Base-by-base conservation (phyloP, 768 basidiomycete species). In the Kwoniella heveanensis region DNA sequence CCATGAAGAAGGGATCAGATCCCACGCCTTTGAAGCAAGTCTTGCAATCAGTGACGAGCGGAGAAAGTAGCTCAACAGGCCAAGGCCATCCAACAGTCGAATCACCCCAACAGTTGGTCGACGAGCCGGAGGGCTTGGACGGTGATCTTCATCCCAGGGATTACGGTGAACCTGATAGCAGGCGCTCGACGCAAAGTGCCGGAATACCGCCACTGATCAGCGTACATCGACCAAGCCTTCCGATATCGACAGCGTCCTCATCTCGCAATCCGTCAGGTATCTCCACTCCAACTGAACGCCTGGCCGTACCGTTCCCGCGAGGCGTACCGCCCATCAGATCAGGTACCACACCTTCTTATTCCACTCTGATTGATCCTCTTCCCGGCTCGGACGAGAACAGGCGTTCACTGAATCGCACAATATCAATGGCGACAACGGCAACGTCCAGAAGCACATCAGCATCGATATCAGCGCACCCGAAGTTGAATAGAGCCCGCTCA, bases 21-120 rank as follows among this genome's bases (percentile, higher is more conserved):
- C 70, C 73, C 7, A 75, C 73, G 13, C 73, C 73, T 2, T 57
- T 75, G 0, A 64, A 71, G 21, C 66, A 73, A 27, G 65, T 67
- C 21, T 57, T 62, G 17, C 37, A 29, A 6, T 62, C 69, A 2
- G 58, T 44, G 10, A 44, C 39, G 10, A 44, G 39, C 17, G 39
- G 15, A 44, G 39, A 44, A 19, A 44, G 39, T 44, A 44, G 39
- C 39, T 7, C 39, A 47, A 24, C 44, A 51, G 25, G 10, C 15
- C 24, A 30, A 22, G 30, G 10, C 25, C 8, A 29, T 21, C 25
- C 30, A 51, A 25, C 58, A 15, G 22, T 64, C 24, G 46, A 63
- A 12, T 57, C 62, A 24, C 57, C 56, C 30, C 48, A 64, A 19
- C 44, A 32, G n/a, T 17, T 66, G n/a, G 44, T 57, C 2, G 65